Conservation (phyloP, 176 grass and related monocot genomes). For the Tillandsia leiboldiana region DNA sequence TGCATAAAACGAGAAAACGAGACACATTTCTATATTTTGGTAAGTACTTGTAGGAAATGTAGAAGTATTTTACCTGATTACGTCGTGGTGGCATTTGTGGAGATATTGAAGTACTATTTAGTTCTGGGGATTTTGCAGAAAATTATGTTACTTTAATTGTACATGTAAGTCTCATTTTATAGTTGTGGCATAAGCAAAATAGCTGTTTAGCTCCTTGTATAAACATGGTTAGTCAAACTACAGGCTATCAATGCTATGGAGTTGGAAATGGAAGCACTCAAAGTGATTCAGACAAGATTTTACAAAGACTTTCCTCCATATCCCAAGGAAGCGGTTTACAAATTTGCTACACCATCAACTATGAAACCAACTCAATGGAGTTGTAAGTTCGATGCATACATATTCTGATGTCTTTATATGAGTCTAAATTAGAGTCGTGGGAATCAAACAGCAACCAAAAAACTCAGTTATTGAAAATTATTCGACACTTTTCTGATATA, state of each 20-base stretch:
- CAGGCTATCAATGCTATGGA: slow-evolving; percentile 95
- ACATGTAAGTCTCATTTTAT: background rate
- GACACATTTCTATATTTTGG: no score
- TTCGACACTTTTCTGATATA: slow-evolving; percentile 10
- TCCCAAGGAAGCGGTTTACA: slow-evolving; percentile 66
- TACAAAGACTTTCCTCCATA: slow-evolving; percentile 79
- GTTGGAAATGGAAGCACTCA: slow-evolving; percentile 84
- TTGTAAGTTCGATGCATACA: slow-evolving; percentile 40
- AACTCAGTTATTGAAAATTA: background rate
- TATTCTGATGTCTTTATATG: background rate
- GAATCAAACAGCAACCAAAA: no score
- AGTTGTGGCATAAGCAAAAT: background rate
- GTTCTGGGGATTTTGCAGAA: no score
- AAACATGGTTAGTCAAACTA: background rate
- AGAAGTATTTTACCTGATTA: no score
- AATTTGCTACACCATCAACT: slow-evolving; percentile 95
- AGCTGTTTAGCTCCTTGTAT: background rate
- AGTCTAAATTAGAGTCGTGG: no score
- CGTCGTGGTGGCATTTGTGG: no score
- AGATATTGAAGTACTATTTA: no score
- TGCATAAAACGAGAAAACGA: no score
- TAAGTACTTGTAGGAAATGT: no score
- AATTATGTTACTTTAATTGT: no score
- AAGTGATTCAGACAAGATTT: slow-evolving; percentile 79
- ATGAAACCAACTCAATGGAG: slow-evolving; percentile 98